Percentiles rank a stretch among this genome's conserved stretches.
These are phyloP conservation scores for Rhynchospora tenuis DNA, from an alignment of 176 grass and related monocot species.

Conservation along the genomic window DNA sequence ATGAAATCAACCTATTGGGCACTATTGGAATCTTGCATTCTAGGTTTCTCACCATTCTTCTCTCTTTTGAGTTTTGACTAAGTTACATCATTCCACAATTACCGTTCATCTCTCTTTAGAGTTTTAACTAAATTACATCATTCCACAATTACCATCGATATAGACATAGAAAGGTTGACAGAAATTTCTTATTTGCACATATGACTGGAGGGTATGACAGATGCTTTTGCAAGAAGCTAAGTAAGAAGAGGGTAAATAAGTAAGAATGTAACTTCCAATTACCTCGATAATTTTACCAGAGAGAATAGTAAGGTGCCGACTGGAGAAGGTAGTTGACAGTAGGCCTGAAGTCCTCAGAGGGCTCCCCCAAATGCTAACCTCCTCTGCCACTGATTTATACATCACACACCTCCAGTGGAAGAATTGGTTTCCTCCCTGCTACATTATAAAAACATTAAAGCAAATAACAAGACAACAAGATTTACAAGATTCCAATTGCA, in stretches of 20 bases:
- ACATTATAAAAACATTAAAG: background rate
- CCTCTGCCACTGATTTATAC: constrained; percentile 67
- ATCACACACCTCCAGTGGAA: constrained; percentile 88
- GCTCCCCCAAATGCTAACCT: constrained; percentile 84
- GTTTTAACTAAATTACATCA: too few relatives aligned
- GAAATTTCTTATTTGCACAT: background rate
- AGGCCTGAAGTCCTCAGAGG: constrained; percentile 61
- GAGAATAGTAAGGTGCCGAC: constrained; percentile 54
- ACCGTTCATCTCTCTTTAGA: too few relatives aligned
- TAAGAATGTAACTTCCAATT: constrained; percentile 10
- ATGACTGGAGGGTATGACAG: background rate
- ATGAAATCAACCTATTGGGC: background rate
- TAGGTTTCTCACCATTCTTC: background rate
- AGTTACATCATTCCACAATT: too few relatives aligned
- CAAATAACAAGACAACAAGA: background rate
- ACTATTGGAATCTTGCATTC: background rate
- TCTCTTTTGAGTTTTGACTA: too few relatives aligned
- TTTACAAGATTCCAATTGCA: background rate
- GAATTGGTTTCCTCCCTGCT: constrained; percentile 44
- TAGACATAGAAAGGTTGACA: background rate
- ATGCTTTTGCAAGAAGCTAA: background rate
- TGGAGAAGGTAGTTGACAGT: constrained; percentile 34
- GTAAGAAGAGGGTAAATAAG: background rate
- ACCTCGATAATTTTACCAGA: constrained; percentile 84
- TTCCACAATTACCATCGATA: background rate